These are phyloP conservation scores for Leavenworthia alabamica DNA, from an alignment of 345 rosid species.

Conservation along the genomic window DNA sequence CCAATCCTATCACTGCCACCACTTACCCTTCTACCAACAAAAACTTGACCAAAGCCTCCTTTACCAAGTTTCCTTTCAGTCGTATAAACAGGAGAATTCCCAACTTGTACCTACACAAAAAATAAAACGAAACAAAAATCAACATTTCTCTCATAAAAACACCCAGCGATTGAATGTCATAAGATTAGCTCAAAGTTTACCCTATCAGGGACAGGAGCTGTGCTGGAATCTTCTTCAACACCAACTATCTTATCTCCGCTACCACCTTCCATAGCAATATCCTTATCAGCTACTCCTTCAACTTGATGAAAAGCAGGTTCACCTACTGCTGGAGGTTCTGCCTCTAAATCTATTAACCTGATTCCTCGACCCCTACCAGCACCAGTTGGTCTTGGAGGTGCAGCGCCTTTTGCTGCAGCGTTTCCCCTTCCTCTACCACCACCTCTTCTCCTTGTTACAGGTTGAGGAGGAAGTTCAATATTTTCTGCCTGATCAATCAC, in stretches of 20 bases:
- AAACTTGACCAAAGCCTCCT: slow-evolving; percentile 99
- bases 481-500: slow-evolving; percentile 63
- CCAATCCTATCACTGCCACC: slow-evolving; percentile 57
- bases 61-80: slow-evolving; percentile 80
- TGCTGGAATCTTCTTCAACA: slow-evolving; percentile 74
- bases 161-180: background rate
- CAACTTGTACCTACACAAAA: slow-evolving; percentile 55
- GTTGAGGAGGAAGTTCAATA: slow-evolving; percentile 59
- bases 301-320: slow-evolving; percentile 64
- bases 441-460: slow-evolving; percentile 87
- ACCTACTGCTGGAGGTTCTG: slow-evolving; percentile 72
- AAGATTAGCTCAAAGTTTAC: slow-evolving; percentile 33
- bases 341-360: slow-evolving; percentile 80
- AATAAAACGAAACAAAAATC: background rate
- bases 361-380: slow-evolving; percentile 76
- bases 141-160: background rate
- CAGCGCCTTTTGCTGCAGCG: slow-evolving; percentile 60
- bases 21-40: slow-evolving; percentile 59
- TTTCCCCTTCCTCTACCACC: slow-evolving; percentile 92
- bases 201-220: slow-evolving; percentile 91
- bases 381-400: slow-evolving; percentile 58
- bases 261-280: slow-evolving; percentile 84
- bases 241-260: slow-evolving; percentile 66
- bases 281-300: slow-evolving; percentile 75
- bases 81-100: slow-evolving; percentile 60